phyloP scores from a whole-genome alignment of 2,329 filamentous ascomycete genomes.

The Pseudogymnoascus sp. region DNA sequence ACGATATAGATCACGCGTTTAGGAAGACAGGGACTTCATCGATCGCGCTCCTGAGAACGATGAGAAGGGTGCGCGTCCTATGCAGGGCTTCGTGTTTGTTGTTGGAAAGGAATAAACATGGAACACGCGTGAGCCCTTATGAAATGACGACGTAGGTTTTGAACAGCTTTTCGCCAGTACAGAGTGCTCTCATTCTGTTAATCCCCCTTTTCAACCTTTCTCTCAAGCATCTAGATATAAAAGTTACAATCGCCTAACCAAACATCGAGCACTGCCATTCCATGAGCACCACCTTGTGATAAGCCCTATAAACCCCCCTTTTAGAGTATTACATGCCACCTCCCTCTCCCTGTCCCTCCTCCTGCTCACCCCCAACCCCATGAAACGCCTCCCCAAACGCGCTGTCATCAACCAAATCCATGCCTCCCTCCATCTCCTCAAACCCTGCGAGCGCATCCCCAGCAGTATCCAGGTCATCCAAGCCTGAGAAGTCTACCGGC shows the following conservation, averaged over 20 bases:
- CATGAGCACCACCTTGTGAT: not conserved
- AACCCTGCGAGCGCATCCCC: conserved; percentile 64
- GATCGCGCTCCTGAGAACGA: not conserved
- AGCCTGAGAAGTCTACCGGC: conserved; percentile 53
- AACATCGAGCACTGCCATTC: not conserved
- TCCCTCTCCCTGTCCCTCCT: conserved; percentile 15
- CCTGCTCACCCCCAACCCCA: conserved; percentile 36
- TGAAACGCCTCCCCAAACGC: conserved; percentile 82
- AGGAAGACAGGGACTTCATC: not conserved
- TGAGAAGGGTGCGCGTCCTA: not conserved
- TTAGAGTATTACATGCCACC: not conserved
- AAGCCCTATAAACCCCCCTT: not conserved
- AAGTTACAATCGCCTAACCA: not conserved
- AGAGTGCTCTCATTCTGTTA: not conserved
- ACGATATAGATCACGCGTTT: conserved; percentile 2
- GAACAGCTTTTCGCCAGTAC: not conserved
- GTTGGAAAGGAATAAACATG: not conserved
- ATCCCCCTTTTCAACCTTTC: not conserved
- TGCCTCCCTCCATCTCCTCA: conserved; percentile 41
- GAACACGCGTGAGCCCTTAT: conserved; percentile 7
- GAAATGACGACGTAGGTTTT: not conserved
- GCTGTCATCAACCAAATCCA: conserved; percentile 65
- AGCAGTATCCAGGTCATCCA: conserved; percentile 60
- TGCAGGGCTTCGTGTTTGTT: conserved; percentile 7
- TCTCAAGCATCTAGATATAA: not conserved